Evolutionary conservation across 176 grass and related monocot genomes (phyloP), one percentile per base, ranked within the genome.

Genomic region (Lolium perenne): DNA sequence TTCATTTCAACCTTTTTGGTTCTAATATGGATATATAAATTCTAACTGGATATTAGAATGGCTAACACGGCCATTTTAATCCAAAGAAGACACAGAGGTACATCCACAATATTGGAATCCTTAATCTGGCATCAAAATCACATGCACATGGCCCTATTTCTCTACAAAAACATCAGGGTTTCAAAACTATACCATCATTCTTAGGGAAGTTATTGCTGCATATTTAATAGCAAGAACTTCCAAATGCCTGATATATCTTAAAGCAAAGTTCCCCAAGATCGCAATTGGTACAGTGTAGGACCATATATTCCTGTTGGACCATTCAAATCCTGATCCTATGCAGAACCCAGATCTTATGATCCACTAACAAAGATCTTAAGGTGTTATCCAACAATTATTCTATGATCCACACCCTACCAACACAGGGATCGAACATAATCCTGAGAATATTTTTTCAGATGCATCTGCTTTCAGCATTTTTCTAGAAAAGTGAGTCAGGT

Each of bases 1-100:
- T 51, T 51, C 22, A 84, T 83, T 83, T 71, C 20, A 79, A 72
- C 64, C 51, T 13, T 69, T 72, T 84, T 71, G 25, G 40, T 72
- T 55, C 9, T 40, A 32, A 32, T 61, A n/a, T 43, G 68, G 83
- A 82, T 71, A 54, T 48, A 79, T 47, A 78, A 53, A 79, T 47
- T 80, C 6, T 43, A 65, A 67, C 5, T 79, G 35, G 56, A 84
- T 67, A 35, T 62, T 29, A 3, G 10, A 73, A 46, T 49, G 22
- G 21, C 61, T 60, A 61, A 74, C 54, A 73, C 46, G 53, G 50
- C 41, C 69, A 83, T 46, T 83, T 82, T 77, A 79, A 90, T 48
- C 13, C 29, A 82, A 78, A 83, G 64, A 83, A 73, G 7, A 13
- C 55, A 62, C 18, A 71, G 10, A 62, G 58, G 54, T 46, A 55